Evolutionary conservation across 176 grass and related monocot species (phyloP), one percentile per base, ranked within the genome.

Genomic region (Eleusine coracana): DNA sequence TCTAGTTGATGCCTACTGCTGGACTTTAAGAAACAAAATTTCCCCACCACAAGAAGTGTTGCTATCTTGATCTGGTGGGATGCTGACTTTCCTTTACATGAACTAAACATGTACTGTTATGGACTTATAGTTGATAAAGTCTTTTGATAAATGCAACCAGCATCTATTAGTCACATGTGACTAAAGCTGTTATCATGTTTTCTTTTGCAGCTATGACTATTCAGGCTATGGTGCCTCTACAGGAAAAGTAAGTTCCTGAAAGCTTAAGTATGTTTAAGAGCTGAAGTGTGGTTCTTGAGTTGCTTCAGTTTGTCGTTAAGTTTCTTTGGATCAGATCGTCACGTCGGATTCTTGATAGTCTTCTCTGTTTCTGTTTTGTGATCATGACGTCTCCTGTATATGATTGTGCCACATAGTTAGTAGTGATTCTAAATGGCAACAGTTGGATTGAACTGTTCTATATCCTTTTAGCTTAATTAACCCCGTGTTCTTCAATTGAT

Each of bases 141-240:
- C 67, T 34, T 82, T 86, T 60, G 10, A 70, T 62, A 77, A 49
- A 72, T 54, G 23, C 79, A 59, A 36, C 16, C 51, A 81, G 34
- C 37, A 42, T 60, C 50, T 31, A 67, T 60, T 29, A 39, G 17
- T 51, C 51, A 55, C 37, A 61, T 36, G 40, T 42, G 80, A 49
- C 56, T 79, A 68, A 86, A 74, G 54, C 51, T 79, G 51, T 74
- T 83, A 44, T 31, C 81, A 72, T 80, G 46, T 46, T 82, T 77
- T 84, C 2, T 11, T 89, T 79, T 86, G 86, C 88, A 98, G 95
- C 83, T 98, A 98, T 72, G 95, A 95, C 71, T 98, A 98, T 84
- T 98, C 95, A n/a, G 95, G 95, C 63, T 98, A 98, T 82, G 92
- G 95, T 70, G 95, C 95, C 20, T 98, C 95, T 66, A 98, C 92